phyloP scores from a whole-genome alignment of 202 grass and related monocot species.

The Brachypodium distachyon region DNA sequence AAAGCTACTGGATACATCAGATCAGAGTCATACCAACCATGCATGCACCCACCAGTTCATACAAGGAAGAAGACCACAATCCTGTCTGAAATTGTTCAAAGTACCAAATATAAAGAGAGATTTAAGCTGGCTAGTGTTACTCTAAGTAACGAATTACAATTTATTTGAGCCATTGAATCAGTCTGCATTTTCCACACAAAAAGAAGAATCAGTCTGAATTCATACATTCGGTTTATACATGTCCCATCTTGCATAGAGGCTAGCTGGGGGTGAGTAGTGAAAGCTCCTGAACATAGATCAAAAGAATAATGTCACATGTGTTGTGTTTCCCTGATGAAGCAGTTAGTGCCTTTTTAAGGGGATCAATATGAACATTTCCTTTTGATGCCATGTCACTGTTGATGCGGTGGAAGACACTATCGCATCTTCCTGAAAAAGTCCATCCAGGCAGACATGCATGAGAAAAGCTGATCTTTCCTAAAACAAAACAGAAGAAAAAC shows the following conservation, averaged over 20 bases:
- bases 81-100: background rate
- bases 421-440: conserved; percentile 22
- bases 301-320: conserved; percentile 3
- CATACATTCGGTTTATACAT: background rate
- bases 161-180: background rate
- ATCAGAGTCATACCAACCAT: background rate
- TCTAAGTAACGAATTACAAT: background rate
- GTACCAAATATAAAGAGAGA: background rate
- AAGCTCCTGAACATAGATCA: background rate
- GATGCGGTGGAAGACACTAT: background rate
- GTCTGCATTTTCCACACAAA: no score
- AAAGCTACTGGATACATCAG: background rate
- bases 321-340: background rate
- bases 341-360: background rate
- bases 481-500: background rate
- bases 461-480: conserved; percentile 1
- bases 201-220: background rate
- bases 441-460: conserved; percentile 1
- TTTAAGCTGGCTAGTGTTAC: background rate
- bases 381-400: conserved; percentile 14
- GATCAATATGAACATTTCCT: background rate
- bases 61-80: background rate
- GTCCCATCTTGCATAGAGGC: background rate
- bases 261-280: background rate
- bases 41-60: background rate